Base-by-base conservation (phyloP, 306 rosid genomes). In the Cicer yamashitae region DNA sequence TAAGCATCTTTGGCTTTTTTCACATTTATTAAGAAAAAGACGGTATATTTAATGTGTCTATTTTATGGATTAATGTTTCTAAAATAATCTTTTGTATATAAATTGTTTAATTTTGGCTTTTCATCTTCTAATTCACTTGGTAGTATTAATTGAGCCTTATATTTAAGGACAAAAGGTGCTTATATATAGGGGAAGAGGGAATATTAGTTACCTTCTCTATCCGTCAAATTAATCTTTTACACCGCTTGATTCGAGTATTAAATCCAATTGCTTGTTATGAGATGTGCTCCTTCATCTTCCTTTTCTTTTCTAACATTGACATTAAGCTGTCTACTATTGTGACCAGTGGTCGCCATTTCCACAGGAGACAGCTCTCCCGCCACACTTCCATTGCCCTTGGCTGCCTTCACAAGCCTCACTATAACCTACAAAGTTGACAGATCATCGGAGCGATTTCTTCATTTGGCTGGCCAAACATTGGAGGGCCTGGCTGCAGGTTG, bases 371-470 rank as follows among this genome's bases (percentile, higher is more conserved):
- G 86, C 85, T 84, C 92, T 70, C 96, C 93, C n/a, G 93, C 99
- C 54, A 90, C 91, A 77, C 97, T 94, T 83, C 99, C 99, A 25
- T 80, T 94, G 58, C 99, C 99, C 51, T 83, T 94, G 85, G 99
- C 99, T 66, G 99, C 99, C 81, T 92, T 92, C 78, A 96, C 94
- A 60, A 92, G 98, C 86, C 89, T 94, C 68, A 92, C 99, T 52
- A 90, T 94, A 82, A 94, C 99, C 79, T 94, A 88, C 86, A 94
- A 92, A 89, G 84, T 89, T 37, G 96, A 93, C 81, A 84, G 90
- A 84, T 84, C 88, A 75, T 85, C 94, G 0, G 93, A 94, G 56
- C 96, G 91, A 48, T 90, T 90, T 72, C 99, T 94, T 76, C 86
- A 84, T 86, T 86, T 94, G 88, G 99, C 92, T 59, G 96, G 96